Evolutionary conservation across 306 rosid species (phyloP).

Genomic region (Sicyos baderoa): DNA sequence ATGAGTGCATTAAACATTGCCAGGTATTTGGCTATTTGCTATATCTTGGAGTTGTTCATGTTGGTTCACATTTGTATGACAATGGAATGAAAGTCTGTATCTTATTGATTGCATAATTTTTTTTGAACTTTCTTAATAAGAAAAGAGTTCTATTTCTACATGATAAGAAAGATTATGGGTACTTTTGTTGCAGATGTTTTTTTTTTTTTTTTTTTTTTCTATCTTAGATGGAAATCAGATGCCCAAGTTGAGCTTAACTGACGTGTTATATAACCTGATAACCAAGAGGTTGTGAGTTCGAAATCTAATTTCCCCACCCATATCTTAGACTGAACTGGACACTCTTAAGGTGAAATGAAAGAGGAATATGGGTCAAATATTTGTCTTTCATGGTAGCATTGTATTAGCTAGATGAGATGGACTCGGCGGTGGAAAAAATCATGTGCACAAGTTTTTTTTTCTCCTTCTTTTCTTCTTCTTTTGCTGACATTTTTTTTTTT

Average conservation of each 20-base stretch:
- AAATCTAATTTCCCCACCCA: too few relatives aligned
- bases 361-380: background rate
- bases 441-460: background rate
- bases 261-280: too few relatives aligned
- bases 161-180: background rate
- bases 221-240: too few relatives aligned
- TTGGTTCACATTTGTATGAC: background rate
- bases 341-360: background rate
- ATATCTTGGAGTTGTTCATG: too few relatives aligned
- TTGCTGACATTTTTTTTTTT: too few relatives aligned
- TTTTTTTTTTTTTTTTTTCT: background rate
- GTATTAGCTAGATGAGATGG: background rate
- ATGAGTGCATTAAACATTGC: slow-evolving; percentile 80
- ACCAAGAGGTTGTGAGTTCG: too few relatives aligned
- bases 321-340: background rate
- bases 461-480: too few relatives aligned
- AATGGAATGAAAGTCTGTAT: background rate
- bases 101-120: background rate
- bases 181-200: background rate
- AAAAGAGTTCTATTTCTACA: background rate
- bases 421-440: background rate
- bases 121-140: too few relatives aligned
- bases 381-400: background rate
- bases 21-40: slow-evolving; percentile 43
- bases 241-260: too few relatives aligned